Evolutionary conservation across 169 alveolate genomes (phyloP).

Genomic region (Plasmodium ovale): DNA sequence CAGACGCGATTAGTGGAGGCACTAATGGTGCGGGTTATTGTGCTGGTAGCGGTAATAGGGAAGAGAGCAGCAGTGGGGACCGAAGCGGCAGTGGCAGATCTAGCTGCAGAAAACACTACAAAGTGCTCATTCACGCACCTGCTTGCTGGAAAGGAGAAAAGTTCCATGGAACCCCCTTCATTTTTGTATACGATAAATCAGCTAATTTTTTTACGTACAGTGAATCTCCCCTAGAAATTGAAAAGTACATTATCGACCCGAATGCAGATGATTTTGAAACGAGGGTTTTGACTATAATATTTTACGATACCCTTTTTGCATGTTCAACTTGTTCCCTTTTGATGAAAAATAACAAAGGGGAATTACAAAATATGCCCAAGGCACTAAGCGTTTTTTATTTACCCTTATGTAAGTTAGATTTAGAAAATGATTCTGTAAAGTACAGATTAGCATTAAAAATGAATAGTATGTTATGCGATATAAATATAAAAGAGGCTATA

Average conservation of each 20-base stretch:
- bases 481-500: conserved; percentile 64
- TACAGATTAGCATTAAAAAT: conserved; percentile 51
- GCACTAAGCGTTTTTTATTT: conserved; percentile 49
- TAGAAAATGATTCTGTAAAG: conserved; percentile 50
- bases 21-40: neutral
- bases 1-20: neutral
- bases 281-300: conserved; percentile 39
- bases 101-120: conserved; percentile 25
- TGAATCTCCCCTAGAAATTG: conserved; percentile 72
- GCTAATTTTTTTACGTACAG: conserved; percentile 58
- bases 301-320: conserved; percentile 61
- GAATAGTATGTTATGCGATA: conserved; percentile 22
- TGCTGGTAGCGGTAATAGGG: neutral
- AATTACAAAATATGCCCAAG: conserved; percentile 32
- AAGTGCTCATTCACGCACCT: conserved; percentile 65
- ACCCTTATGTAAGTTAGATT: conserved; percentile 51
- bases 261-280: conserved; percentile 52
- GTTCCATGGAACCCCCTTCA: conserved; percentile 41
- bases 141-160: conserved; percentile 74
- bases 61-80: neutral
- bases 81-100: neutral
- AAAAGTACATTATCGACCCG: conserved; percentile 55
- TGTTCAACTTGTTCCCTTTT: conserved; percentile 32
- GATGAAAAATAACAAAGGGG: conserved; percentile 43
- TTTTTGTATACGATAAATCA: conserved; percentile 44